Conservation (phyloP, 495 filamentous ascomycete species). For the Xylaria flabelliformis region DNA sequence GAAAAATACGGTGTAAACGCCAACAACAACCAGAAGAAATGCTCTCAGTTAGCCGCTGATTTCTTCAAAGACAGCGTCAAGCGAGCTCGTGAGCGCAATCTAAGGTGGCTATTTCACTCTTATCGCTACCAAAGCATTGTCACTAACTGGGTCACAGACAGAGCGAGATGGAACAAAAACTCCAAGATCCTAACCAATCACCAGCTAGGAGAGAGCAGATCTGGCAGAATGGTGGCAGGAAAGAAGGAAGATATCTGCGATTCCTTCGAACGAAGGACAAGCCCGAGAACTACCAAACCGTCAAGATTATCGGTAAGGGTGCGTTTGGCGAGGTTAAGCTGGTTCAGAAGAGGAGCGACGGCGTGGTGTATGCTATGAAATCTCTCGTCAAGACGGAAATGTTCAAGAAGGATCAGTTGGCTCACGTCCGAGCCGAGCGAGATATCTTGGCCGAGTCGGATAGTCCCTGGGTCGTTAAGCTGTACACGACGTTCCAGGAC, state of each 20-base stretch:
- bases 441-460: conserved; percentile 98
- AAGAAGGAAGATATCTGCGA: conserved; percentile 89
- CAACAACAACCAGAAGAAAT: conserved; percentile 77
- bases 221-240: conserved; percentile 75
- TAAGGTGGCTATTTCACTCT: conserved; percentile 63
- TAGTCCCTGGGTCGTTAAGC: conserved; percentile 98
- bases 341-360: conserved; percentile 94
- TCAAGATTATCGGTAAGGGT: conserved; percentile 98
- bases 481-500: conserved; percentile 98
- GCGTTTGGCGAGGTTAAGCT: conserved; percentile 98
- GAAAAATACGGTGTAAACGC: conserved; percentile 70
- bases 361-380: conserved; percentile 98
- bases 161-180: conserved; percentile 84
- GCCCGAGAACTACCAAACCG: conserved; percentile 89
- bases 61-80: conserved; percentile 98
- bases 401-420: conserved; percentile 99
- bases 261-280: conserved; percentile 92
- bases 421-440: conserved; percentile 97
- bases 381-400: conserved; percentile 98
- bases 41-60: conserved; percentile 76
- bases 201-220: conserved; percentile 78
- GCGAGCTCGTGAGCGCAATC: conserved; percentile 86
- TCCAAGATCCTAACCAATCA: conserved; percentile 74
- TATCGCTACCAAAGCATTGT: not conserved
- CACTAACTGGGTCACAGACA: conserved; percentile 62